These are phyloP conservation scores for Gracilariopsis chorda DNA, from an alignment of 23 red algal species.

Conservation along the genomic window DNA sequence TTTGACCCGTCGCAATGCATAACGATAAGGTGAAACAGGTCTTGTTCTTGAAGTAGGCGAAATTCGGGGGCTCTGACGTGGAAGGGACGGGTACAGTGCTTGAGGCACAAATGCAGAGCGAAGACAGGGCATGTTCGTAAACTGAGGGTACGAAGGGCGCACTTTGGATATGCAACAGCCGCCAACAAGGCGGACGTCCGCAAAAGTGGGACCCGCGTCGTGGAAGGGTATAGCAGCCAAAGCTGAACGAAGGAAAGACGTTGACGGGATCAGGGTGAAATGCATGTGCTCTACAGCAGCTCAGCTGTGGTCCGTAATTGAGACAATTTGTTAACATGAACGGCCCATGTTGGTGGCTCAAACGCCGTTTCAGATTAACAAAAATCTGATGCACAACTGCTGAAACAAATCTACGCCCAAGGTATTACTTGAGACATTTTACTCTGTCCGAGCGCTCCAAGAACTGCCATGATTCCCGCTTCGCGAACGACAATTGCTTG, in stretches of 20 bases:
- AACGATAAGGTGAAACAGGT: not conserved
- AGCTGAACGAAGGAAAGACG: too few relatives aligned
- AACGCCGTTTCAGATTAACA: not conserved
- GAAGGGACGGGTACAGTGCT: too few relatives aligned
- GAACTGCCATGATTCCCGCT: too few relatives aligned
- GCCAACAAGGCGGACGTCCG: not conserved
- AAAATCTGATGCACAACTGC: not conserved
- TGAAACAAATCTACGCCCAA: too few relatives aligned
- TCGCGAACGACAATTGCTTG: too few relatives aligned
- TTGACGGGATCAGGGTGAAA: too few relatives aligned
- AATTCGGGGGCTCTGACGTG: not conserved
- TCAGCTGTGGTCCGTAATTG: not conserved
- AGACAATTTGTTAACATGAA: slow-evolving; percentile 3
- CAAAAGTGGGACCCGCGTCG: not conserved
- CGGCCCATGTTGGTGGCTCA: not conserved
- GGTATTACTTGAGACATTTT: too few relatives aligned
- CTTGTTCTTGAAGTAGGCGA: not conserved
- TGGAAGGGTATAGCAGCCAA: too few relatives aligned
- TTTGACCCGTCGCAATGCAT: not conserved
- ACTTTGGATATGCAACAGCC: not conserved
- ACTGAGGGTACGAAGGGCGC: not conserved
- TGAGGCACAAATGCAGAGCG: not conserved
- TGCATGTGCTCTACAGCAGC: not conserved
- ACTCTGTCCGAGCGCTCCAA: too few relatives aligned
- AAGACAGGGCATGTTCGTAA: not conserved